Evolutionary conservation across 2,329 filamentous ascomycete genomes (phyloP).

Genomic region (Ceratocystiopsis sp.): DNA sequence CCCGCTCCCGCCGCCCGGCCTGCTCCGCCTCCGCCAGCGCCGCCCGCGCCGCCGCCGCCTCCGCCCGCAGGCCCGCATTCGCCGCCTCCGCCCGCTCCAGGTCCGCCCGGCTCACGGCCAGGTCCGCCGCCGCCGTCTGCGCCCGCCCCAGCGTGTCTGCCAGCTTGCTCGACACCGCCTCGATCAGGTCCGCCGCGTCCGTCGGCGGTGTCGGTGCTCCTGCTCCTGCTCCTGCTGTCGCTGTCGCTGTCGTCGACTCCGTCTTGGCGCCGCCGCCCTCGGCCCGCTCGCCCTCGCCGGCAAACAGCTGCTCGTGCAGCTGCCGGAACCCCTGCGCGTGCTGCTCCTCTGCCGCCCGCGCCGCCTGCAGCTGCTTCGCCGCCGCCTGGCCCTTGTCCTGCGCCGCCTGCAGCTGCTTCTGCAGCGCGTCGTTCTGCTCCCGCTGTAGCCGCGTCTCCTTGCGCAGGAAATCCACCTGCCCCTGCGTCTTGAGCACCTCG

Average conservation of each 20-base stretch:
- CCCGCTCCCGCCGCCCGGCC: slow-evolving; percentile 31
- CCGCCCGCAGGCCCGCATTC: slow-evolving; percentile 36
- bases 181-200: slow-evolving; percentile 40
- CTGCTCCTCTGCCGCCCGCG: slow-evolving; percentile 33
- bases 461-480: slow-evolving; percentile 44
- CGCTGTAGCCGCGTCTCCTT: slow-evolving; percentile 42
- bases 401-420: slow-evolving; percentile 36
- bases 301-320: slow-evolving; percentile 40
- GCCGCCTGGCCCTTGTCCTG: slow-evolving; percentile 37
- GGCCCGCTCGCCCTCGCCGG: slow-evolving; percentile 18
- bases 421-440: slow-evolving; percentile 40
- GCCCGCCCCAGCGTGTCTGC: slow-evolving; percentile 43
- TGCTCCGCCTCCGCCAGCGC: slow-evolving; percentile 33
- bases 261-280: no score
- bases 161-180: slow-evolving; percentile 39
- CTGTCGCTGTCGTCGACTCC: neutral
- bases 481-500: slow-evolving; percentile 39
- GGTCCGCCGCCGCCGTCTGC: slow-evolving; percentile 40
- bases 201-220: slow-evolving; percentile 29
- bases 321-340: slow-evolving; percentile 39
- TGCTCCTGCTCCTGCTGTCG: no score
- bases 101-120: slow-evolving; percentile 43
- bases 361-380: slow-evolving; percentile 30
- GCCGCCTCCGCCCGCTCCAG: slow-evolving; percentile 40
- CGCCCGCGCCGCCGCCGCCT: slow-evolving; percentile 37